phyloP scores from a whole-genome alignment of 2,329 filamentous ascomycete species.

The Penicillium hesseltinei region DNA sequence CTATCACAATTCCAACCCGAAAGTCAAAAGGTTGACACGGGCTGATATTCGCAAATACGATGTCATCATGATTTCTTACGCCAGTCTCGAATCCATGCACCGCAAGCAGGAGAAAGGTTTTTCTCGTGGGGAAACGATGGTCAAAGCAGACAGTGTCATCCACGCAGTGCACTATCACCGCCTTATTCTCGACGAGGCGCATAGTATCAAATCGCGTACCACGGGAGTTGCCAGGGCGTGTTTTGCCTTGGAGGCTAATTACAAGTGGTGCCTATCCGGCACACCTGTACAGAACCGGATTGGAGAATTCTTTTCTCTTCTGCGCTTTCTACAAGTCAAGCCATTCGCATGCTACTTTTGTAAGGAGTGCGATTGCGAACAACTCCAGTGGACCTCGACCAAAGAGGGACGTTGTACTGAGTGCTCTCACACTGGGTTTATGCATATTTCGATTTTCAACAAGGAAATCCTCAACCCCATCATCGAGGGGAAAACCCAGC shows the following conservation, averaged over 20 bases:
- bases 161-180: conserved; percentile 87
- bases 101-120: conserved; percentile 92
- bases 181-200: conserved; percentile 89
- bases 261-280: conserved; percentile 94
- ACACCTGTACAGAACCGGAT: conserved; percentile 97
- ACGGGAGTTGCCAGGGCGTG: conserved; percentile 94
- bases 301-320: conserved; percentile 91
- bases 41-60: conserved; percentile 79
- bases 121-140: conserved; percentile 71
- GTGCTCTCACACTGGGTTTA: conserved; percentile 65
- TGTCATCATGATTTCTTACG: conserved; percentile 92
- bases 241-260: conserved; percentile 81
- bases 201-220: conserved; percentile 85
- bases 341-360: conserved; percentile 95
- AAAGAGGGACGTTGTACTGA: conserved; percentile 66
- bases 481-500: conserved; percentile 53
- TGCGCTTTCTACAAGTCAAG: conserved; percentile 83
- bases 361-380: conserved; percentile 77
- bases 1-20: conserved; percentile 81
- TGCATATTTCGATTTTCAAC: conserved; percentile 82
- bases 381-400: conserved; percentile 79
- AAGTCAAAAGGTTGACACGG: conserved; percentile 72
- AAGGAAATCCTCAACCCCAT: conserved; percentile 89
- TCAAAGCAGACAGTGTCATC: conserved; percentile 76
- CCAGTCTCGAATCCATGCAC: conserved; percentile 80